Evolutionary conservation across 2,329 filamentous ascomycete species (phyloP).

Genomic region (Alternaria dauci): DNA sequence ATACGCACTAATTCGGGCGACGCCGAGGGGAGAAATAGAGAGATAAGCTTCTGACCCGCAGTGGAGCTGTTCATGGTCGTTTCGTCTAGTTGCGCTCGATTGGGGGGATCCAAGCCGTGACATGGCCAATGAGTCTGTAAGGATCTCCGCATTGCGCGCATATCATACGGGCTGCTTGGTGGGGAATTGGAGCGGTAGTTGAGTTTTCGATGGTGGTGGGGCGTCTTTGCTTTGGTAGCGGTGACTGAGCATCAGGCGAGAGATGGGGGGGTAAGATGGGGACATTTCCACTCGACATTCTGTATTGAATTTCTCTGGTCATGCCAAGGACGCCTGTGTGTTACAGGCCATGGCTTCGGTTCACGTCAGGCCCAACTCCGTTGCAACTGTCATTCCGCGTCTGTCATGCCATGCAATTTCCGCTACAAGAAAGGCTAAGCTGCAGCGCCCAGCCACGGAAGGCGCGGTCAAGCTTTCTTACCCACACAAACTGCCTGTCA

Average conservation of each 20-base stretch:
- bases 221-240: neutral
- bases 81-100: slow-evolving; percentile 15
- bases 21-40: neutral
- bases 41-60: slow-evolving; percentile 19
- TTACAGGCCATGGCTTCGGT: neutral
- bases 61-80: slow-evolving; percentile 16
- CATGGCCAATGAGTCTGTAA: slow-evolving; percentile 8
- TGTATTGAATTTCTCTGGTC: neutral
- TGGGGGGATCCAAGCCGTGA: slow-evolving; percentile 6
- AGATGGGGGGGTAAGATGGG: neutral
- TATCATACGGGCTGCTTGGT: neutral
- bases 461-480: slow-evolving; percentile 13
- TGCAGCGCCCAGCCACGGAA: slow-evolving; percentile 17
- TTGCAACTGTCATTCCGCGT: neutral
- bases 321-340: neutral
- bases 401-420: neutral
- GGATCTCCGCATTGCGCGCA: slow-evolving; percentile 3
- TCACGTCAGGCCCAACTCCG: neutral
- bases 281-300: neutral
- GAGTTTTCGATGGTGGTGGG: neutral
- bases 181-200: neutral
- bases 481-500: slow-evolving; percentile 3
- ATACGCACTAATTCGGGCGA: slow-evolving; percentile 2
- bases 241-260: slow-evolving; percentile 12
- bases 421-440: neutral